Conservation (phyloP, 148 eudicot species). For the Rheum nobile region DNA sequence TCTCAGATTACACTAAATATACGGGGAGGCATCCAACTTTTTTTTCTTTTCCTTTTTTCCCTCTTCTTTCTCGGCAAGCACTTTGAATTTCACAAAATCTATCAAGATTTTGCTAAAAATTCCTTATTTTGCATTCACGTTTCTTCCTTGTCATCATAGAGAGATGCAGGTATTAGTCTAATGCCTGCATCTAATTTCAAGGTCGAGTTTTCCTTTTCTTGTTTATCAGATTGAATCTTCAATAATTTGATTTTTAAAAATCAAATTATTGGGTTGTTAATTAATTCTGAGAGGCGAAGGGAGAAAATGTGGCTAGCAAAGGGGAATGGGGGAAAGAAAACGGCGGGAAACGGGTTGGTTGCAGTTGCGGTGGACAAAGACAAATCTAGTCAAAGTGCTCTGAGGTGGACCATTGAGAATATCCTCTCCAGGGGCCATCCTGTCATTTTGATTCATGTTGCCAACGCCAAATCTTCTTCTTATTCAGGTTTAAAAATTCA, state of each 20-base stretch:
- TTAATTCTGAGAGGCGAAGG: neutral
- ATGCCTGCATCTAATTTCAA: neutral
- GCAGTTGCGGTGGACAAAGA: constrained; percentile 55
- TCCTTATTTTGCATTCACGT: neutral
- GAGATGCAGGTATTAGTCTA: neutral
- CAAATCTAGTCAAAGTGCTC: constrained; percentile 45
- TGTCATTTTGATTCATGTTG: constrained; percentile 58
- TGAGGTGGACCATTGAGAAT: constrained; percentile 48
- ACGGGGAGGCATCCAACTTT: neutral
- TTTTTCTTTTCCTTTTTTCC: neutral
- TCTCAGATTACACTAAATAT: neutral
- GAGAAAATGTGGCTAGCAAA: constrained; percentile 34
- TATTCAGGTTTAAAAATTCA: constrained; percentile 16
- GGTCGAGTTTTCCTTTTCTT: neutral
- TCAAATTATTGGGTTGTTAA: neutral
- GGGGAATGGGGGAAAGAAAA: constrained; percentile 15
- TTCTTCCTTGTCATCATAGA: neutral
- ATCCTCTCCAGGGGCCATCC: constrained; percentile 34
- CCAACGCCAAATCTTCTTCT: constrained; percentile 18
- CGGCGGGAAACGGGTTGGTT: constrained; percentile 34
- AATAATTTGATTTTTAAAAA: neutral
- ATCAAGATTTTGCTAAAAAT: neutral
- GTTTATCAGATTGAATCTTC: neutral
- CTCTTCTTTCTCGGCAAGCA: neutral
- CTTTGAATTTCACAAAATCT: neutral